Percentiles rank a stretch among this genome's conserved stretches.
phyloP scores from a whole-genome alignment of 202 grass and related monocot genomes.

The Carex arenaria region DNA sequence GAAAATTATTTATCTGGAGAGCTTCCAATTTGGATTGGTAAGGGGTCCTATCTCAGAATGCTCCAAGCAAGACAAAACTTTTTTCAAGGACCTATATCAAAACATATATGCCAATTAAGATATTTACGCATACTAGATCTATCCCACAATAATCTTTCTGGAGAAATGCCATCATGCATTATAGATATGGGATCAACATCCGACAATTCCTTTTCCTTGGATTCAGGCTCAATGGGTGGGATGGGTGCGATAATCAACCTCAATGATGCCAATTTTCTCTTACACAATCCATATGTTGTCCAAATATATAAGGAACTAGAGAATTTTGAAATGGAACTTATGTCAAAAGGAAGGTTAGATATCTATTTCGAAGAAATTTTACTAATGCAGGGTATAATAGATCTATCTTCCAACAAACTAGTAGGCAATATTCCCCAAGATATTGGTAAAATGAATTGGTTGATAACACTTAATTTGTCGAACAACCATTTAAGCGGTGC shows the following conservation, averaged over 20 bases:
- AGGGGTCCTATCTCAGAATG: background rate
- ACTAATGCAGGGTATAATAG: background rate
- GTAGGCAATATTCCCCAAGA: conserved; percentile 24
- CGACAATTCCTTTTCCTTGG: too few species aligned
- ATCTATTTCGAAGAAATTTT: background rate
- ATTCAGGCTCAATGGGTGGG: rapidly evolving
- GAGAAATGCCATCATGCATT: conserved; percentile 21
- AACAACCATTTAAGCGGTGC: background rate
- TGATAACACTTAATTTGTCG: conserved; percentile 8
- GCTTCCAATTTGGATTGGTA: background rate
- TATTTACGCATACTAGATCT: conserved; percentile 21
- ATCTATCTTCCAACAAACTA: conserved; percentile 33
- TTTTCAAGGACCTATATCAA: conserved; percentile 12
- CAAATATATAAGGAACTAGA: rapidly evolving
- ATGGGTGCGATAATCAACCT: too few species aligned
- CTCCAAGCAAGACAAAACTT: conserved; percentile 12
- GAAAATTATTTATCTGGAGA: conserved; percentile 12
- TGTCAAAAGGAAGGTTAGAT: conserved; percentile 6
- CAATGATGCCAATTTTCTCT: background rate
- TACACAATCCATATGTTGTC: background rate
- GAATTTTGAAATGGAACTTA: background rate
- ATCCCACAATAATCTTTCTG: conserved; percentile 15
- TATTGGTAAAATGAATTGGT: conserved; percentile 21
- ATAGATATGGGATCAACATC: background rate
- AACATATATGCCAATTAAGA: background rate